These are phyloP conservation scores for Coniochaeta sp. DNA, from an alignment of 2,329 filamentous ascomycete genomes.

Conservation along the genomic window DNA sequence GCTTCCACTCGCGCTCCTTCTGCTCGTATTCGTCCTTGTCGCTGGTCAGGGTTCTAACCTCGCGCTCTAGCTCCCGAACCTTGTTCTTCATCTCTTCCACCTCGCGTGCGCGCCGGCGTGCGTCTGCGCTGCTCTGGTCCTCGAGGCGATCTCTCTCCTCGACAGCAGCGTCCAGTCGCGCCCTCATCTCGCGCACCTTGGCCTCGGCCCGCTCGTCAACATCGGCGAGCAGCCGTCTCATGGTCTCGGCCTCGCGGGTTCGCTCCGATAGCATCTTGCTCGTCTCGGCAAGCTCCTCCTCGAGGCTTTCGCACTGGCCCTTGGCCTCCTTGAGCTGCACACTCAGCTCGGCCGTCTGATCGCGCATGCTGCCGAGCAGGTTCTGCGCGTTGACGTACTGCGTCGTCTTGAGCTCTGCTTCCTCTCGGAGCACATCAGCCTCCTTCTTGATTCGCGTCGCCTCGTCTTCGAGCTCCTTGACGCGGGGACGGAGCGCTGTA, in stretches of 20 bases:
- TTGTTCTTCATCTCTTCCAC: slow-evolving; percentile 77
- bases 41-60: slow-evolving; percentile 60
- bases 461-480: slow-evolving; percentile 67
- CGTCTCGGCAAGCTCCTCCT: slow-evolving; percentile 86
- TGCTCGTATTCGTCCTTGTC: slow-evolving; percentile 74
- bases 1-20: slow-evolving; percentile 66
- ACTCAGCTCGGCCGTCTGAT: slow-evolving; percentile 80
- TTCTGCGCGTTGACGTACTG: slow-evolving; percentile 83
- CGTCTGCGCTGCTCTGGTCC: slow-evolving; percentile 76
- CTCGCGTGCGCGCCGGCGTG: slow-evolving; percentile 71
- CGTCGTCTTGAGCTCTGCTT: slow-evolving; percentile 74
- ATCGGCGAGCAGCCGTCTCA: slow-evolving; percentile 81
- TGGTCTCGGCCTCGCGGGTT: slow-evolving; percentile 87
- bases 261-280: slow-evolving; percentile 81
- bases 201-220: slow-evolving; percentile 76
- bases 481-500: slow-evolving; percentile 52
- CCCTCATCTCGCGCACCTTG: slow-evolving; percentile 81
- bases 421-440: slow-evolving; percentile 62
- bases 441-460: slow-evolving; percentile 62
- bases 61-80: slow-evolving; percentile 74
- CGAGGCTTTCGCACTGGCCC: slow-evolving; percentile 73
- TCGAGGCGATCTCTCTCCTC: slow-evolving; percentile 91
- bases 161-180: slow-evolving; percentile 80
- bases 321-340: slow-evolving; percentile 88
- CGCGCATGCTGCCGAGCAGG: slow-evolving; percentile 84